A percentile compares a stretch with the other conserved stretches of the same genome.
These are phyloP conservation scores for Thymus quinquecostatus DNA, from an alignment of 257 asterid genomes.

Conservation along the genomic window DNA sequence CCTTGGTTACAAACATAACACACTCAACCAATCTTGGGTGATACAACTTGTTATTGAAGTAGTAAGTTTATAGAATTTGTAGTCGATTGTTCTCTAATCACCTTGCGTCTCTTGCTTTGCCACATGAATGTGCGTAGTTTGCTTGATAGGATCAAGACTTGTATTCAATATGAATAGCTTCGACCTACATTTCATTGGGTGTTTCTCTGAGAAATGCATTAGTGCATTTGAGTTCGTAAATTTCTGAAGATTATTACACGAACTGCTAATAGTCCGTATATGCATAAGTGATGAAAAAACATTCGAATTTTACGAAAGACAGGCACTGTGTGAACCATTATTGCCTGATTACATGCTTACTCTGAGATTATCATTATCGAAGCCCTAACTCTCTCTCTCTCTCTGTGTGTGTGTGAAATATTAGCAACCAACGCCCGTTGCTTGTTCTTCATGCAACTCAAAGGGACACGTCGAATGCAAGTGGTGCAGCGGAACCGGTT, in stretches of 20 bases:
- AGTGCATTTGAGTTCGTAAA: not conserved
- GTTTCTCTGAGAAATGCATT: slow-evolving; percentile 1
- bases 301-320: not conserved
- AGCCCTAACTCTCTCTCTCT: not conserved
- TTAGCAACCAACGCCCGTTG: slow-evolving; percentile 91
- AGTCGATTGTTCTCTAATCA: not conserved
- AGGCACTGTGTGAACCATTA: not conserved
- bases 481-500: slow-evolving; percentile 97
- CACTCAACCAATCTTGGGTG: not conserved
- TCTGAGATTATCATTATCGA: not conserved
- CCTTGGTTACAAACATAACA: not conserved
- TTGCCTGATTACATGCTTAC: not conserved
- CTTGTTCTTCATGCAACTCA: slow-evolving; percentile 75
- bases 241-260: not conserved
- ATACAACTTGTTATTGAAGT: not conserved
- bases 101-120: slow-evolving; percentile 14
- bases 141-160: not conserved
- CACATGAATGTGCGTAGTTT: not conserved
- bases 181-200: not conserved
- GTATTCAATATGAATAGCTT: not conserved
- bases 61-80: not conserved
- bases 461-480: slow-evolving; percentile 84
- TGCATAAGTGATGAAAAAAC: not conserved
- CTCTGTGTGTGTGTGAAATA: slow-evolving; percentile 1
- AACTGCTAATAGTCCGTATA: not conserved